A percentile compares a stretch with the other conserved stretches of the same genome.
Conservation (phyloP, 1,284 basidiomycete species). For the Leccinum solheimii region DNA sequence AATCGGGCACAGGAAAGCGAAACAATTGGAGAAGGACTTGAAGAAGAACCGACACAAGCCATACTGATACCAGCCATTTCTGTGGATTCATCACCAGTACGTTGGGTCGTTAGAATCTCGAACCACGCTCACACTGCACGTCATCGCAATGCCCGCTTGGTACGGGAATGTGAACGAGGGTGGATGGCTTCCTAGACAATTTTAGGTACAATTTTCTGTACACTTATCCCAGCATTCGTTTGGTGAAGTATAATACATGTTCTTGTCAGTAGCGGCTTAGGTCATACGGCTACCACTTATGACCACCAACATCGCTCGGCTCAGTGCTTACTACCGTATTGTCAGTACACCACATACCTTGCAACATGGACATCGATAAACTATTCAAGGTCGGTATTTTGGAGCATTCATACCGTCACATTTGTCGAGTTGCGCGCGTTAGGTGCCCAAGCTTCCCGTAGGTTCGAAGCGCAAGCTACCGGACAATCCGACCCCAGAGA, state of each 20-base stretch:
- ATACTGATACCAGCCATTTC: slow-evolving; percentile 45
- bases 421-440: slow-evolving; percentile 2
- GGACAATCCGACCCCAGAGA: slow-evolving; percentile 78
- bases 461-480: slow-evolving; percentile 78
- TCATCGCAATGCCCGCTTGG: slow-evolving; percentile 11
- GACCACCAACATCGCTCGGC: not conserved
- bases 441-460: slow-evolving; percentile 71
- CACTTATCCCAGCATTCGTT: not conserved
- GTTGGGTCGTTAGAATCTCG: slow-evolving; percentile 24
- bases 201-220: not conserved
- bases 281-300: not conserved
- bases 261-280: not conserved
- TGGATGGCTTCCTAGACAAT: slow-evolving; percentile 2
- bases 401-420: slow-evolving; percentile 2
- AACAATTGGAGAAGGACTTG: slow-evolving; percentile 74
- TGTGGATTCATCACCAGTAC: slow-evolving; percentile 26
- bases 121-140: slow-evolving; percentile 21
- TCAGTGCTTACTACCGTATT: not conserved
- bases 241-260: slow-evolving; percentile 5
- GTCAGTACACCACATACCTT: not conserved
- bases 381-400: slow-evolving; percentile 68
- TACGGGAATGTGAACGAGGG: slow-evolving; percentile 11
- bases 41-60: slow-evolving; percentile 81
- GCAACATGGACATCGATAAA: slow-evolving; percentile 73
- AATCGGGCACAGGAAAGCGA: slow-evolving; percentile 89